These are phyloP conservation scores for Ettlia oleoabundans DNA, from an alignment of 139 green algal species.

Conservation along the genomic window DNA sequence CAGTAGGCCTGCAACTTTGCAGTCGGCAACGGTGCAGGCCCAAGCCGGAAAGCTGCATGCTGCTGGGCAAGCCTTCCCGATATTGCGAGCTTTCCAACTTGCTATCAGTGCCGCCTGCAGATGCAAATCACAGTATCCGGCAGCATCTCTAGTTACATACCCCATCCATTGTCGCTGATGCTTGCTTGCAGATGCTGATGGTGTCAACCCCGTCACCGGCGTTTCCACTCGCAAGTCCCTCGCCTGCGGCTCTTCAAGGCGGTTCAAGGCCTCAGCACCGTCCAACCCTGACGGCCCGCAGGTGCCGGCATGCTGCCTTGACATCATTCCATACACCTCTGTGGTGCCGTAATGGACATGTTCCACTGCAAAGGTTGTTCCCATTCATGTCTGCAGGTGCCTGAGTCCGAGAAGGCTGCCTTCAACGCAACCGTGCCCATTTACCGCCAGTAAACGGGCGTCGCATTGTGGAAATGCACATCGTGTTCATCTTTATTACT, in stretches of 20 bases:
- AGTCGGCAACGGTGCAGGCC: neutral
- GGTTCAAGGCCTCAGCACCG: constrained; percentile 56
- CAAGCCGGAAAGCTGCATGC: too few relatives aligned
- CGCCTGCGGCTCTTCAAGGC: constrained; percentile 74
- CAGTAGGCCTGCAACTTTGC: neutral
- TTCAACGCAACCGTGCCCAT: constrained; percentile 67
- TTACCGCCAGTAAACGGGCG: constrained; percentile 63
- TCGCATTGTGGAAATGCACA: neutral
- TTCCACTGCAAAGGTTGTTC: neutral
- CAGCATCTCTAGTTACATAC: too few relatives aligned
- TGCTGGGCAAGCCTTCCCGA: too few relatives aligned
- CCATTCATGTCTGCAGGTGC: constrained; percentile 54
- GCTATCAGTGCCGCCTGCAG: neutral
- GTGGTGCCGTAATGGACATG: neutral
- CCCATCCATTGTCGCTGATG: too few relatives aligned
- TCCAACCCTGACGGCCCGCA: constrained; percentile 81
- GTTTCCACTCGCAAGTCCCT: constrained; percentile 86
- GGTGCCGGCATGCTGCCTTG: too few relatives aligned
- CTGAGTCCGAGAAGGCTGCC: constrained; percentile 77
- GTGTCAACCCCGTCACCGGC: constrained; percentile 79
- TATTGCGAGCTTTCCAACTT: too few relatives aligned
- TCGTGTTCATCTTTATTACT: too few relatives aligned
- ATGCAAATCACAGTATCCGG: too few relatives aligned
- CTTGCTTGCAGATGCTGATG: too few relatives aligned
- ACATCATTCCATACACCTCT: too few relatives aligned